Evolutionary conservation across 768 basidiomycete genomes (phyloP), one percentile per base, ranked within the genome.

Genomic region (Gelatoporia subvermispora): DNA sequence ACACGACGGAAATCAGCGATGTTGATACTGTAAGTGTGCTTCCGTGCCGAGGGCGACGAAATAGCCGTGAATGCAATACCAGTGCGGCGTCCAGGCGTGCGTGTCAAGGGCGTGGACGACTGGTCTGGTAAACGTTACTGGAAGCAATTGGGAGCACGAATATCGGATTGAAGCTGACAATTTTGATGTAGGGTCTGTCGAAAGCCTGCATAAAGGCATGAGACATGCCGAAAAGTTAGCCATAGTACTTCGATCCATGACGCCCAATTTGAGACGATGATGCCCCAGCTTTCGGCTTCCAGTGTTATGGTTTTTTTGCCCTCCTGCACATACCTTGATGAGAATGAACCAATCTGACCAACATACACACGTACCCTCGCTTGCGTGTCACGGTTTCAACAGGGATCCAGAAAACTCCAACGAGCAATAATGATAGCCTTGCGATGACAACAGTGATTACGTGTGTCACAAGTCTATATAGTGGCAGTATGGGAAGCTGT

Each of bases 231-330:
- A 64, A 86, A 85, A 35, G 88, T 85, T 11, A 97, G 78, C 84
- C 90, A 96, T 24, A 96, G 65, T 9, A 93, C 53, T 61, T 97
- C 93, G 44, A 92, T 74, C 82, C 91, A 94, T 5, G 91, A 93
- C 4, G 76, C 80, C 92, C 92, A 96, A 62, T 95, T 97, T 9
- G 91, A 87, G 16, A 96, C 81, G 47, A 96, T 93, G 37, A 97
- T 65, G 63, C 93, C 0, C 93, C 93, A 28, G 82, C 73, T 31
- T 64, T 67, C 8, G 92, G 92, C 24, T 61, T 71, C 88, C 88
- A 93, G 16, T 62, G 53, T 60, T 79, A 74, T 3, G 57, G 52
- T 22, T 61, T 44, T 21, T 71, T 69, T 2, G 63, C 60, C 52
- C 76, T 73, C 52, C 82, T 85, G 47, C 21, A 25, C 37, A 21